phyloP scores from a whole-genome alignment of 2,329 filamentous ascomycete genomes.

The Cordyceps javanica region DNA sequence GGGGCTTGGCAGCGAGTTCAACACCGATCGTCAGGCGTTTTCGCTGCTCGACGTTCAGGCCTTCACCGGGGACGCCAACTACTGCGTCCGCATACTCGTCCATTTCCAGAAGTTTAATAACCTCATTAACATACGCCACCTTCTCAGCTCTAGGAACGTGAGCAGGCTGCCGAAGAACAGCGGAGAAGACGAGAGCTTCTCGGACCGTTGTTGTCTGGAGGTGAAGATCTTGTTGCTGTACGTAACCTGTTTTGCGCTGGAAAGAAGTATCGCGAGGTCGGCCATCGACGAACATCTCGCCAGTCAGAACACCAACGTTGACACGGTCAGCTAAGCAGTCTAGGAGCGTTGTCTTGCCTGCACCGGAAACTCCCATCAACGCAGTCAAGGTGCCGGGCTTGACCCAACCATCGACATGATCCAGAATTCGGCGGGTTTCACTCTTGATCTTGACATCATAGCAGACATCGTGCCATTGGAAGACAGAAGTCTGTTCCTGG shows the following conservation, averaged over 20 bases:
- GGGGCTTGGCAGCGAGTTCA: constrained; percentile 89
- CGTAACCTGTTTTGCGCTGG: constrained; percentile 88
- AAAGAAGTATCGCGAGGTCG: constrained; percentile 70
- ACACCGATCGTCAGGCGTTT: constrained; percentile 89
- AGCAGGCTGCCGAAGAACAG: constrained; percentile 75
- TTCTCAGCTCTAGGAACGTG: constrained; percentile 70
- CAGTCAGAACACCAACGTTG: constrained; percentile 82
- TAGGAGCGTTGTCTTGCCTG: constrained; percentile 88
- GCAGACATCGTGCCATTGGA: constrained; percentile 81
- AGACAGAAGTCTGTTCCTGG: constrained; percentile 62
- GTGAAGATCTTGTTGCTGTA: constrained; percentile 89
- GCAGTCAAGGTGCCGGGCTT: constrained; percentile 87
- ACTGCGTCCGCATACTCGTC: constrained; percentile 83
- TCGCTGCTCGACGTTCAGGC: constrained; percentile 65
- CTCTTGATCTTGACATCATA: constrained; percentile 74
- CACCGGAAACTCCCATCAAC: constrained; percentile 85
- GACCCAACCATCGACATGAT: constrained; percentile 88
- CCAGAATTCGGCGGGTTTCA: constrained; percentile 67
- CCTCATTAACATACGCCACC: constrained; percentile 79
- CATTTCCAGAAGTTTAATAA: constrained; percentile 89
- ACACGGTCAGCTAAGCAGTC: constrained; percentile 81
- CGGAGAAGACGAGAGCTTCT: constrained; percentile 82
- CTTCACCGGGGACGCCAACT: constrained; percentile 85
- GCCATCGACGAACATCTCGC: constrained; percentile 67
- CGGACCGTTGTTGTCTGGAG: constrained; percentile 78